phyloP scores from a whole-genome alignment of 208 protist species.

The Acanthamoeba polyphaga region DNA sequence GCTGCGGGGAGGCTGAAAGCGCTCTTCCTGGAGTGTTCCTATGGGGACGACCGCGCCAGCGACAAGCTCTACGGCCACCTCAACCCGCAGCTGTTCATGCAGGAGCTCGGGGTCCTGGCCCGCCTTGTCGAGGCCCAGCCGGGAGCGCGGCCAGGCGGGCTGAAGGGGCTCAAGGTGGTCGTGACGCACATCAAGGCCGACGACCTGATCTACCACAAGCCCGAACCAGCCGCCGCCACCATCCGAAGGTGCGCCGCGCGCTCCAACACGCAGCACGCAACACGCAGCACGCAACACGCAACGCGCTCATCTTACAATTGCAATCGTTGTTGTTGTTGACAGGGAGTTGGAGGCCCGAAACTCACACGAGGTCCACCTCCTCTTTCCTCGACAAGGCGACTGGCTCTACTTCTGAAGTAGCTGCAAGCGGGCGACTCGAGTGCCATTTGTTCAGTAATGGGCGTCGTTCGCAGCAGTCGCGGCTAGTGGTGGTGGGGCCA shows the following conservation, averaged over 20 bases:
- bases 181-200: constrained; percentile 16
- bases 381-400: background rate
- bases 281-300: too few species aligned
- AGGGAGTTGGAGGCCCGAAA: background rate
- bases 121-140: background rate
- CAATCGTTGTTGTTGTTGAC: background rate
- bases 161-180: background rate
- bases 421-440: too few species aligned
- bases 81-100: constrained; percentile 26
- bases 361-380: background rate
- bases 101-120: background rate
- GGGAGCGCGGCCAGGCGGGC: background rate
- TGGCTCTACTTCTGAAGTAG: constrained; percentile 17
- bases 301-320: too few species aligned
- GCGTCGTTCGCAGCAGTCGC: too few species aligned
- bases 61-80: constrained; percentile 34
- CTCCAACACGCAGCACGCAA: background rate
- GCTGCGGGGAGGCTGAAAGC: background rate
- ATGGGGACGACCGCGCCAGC: background rate
- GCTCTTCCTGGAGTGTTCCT: constrained; percentile 25
- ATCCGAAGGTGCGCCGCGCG: background rate
- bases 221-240: background rate
- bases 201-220: background rate
- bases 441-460: too few species aligned
- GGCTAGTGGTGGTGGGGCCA: background rate